Evolutionary conservation across 305 asterid species (phyloP).

Genomic region (Solanum chacoense): DNA sequence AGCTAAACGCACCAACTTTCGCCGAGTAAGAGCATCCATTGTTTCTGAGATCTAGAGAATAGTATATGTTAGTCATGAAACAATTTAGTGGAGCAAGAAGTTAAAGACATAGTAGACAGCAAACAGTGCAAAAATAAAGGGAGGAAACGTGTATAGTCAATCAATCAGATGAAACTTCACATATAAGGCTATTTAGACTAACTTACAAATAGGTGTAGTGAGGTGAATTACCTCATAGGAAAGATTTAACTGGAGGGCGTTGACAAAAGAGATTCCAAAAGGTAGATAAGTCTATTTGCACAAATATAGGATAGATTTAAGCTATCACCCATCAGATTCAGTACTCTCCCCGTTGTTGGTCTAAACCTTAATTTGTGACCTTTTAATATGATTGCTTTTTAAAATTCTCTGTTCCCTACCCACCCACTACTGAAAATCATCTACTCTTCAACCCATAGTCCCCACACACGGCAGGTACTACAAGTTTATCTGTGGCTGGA

Average conservation of each 20-base stretch:
- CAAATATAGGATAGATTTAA: neutral
- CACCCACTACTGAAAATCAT: neutral
- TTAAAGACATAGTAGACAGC: neutral
- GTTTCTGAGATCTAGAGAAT: slow-evolving; percentile 70
- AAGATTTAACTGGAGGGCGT: neutral
- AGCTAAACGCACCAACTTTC: slow-evolving; percentile 51
- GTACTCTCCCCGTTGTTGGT: neutral
- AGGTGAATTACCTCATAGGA: neutral
- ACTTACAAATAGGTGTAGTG: neutral
- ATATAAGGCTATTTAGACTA: neutral
- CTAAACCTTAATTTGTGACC: neutral
- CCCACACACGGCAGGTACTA: neutral
- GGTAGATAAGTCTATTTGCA: neutral
- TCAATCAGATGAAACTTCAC: neutral
- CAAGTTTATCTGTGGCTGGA: neutral
- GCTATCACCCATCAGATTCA: neutral
- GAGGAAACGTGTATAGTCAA: neutral
- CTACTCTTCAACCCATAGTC: neutral
- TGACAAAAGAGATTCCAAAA: neutral
- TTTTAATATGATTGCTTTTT: neutral
- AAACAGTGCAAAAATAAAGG: neutral
- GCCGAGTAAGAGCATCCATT: slow-evolving; percentile 54
- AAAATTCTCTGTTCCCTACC: neutral
- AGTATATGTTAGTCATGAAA: slow-evolving; percentile 17
- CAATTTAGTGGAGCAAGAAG: slow-evolving; percentile 2